Evolutionary conservation across 192 early-diverging fungal genomes (phyloP), one percentile per base, ranked within the genome.

Genomic region (Linnemannia exigua): DNA sequence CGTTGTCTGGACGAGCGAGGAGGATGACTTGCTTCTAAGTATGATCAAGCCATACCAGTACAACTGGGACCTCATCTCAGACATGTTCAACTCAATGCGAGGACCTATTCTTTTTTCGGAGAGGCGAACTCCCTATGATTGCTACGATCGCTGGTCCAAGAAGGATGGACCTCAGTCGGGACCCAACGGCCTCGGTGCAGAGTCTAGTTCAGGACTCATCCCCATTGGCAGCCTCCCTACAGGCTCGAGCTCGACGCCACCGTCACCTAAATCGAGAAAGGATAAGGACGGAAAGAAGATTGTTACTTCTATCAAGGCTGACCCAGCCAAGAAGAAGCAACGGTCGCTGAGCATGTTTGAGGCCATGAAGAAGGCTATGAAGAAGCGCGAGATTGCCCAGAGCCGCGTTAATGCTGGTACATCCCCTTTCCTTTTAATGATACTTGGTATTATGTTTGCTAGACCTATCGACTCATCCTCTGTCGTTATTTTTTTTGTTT

Each of bases 61-160:
- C 76, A 95, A 96, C 82, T 96, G 94, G 94, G 84, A 88, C 41
- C 74, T 93, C 22, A 92, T 96, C 31, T 76, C 89, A n/a, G 94
- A 95, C 36, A 75, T 92, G 1, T 87, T 95, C 25, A 92, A 90
- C 67, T 87, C 89, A 1, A 81, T 86, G 33, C 90, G 91, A 33
- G 84, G 83, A 14, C 88, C 91, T 31, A 68, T 90, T 5, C 84
- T 90, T 19, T 88, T 82, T 37, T 90, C 90, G 1, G 90, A 91
- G 61, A 82, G 82, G 47, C 80, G 93, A 19, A 91, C 89, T 14
- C 88, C 93, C 14, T 96, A 92, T 89, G 95, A 95, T 36, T 95
- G 94, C 51, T 92, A 92, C 76, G 76, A 89, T 48, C 90, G 92
- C 17, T 95, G 90, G 90, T 81, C 82, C 47, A 89, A 90, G 74